Conservation (phyloP, 2,329 filamentous ascomycete genomes). For the Aspergillus sp. region DNA sequence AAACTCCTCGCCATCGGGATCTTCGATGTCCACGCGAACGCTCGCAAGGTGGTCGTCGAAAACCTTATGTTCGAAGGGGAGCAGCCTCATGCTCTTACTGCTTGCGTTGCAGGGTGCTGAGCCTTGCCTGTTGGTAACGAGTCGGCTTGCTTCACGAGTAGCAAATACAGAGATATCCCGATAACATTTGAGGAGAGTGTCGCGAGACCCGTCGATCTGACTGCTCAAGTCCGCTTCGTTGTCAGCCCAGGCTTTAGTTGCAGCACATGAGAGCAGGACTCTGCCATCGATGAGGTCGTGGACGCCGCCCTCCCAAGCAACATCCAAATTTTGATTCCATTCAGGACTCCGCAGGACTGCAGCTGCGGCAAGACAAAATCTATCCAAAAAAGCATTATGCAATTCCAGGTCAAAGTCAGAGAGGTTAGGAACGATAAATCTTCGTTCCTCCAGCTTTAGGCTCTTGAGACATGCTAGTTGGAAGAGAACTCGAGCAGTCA, state of each 20-base stretch:
- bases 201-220: background rate
- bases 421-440: background rate
- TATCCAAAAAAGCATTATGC: background rate
- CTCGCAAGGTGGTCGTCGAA: conserved; percentile 13
- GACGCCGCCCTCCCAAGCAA: background rate
- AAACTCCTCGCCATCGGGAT: conserved; percentile 3
- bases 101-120: background rate
- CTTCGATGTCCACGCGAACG: conserved; percentile 10
- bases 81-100: background rate
- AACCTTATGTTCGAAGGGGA: conserved; percentile 12
- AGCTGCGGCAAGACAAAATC: background rate
- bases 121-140: background rate
- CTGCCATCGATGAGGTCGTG: conserved; percentile 2
- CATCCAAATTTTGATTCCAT: background rate
- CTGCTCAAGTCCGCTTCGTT: background rate
- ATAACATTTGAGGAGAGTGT: background rate
- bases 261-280: background rate
- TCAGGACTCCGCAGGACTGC: conserved; percentile 1
- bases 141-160: background rate
- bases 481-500: background rate
- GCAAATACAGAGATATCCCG: background rate
- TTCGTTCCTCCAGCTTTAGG: background rate
- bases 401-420: background rate
- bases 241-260: background rate
- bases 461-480: conserved; percentile 1